These are phyloP conservation scores for Saprolegnia diclina DNA, from an alignment of 352 stramenopile species.

Conservation along the genomic window DNA sequence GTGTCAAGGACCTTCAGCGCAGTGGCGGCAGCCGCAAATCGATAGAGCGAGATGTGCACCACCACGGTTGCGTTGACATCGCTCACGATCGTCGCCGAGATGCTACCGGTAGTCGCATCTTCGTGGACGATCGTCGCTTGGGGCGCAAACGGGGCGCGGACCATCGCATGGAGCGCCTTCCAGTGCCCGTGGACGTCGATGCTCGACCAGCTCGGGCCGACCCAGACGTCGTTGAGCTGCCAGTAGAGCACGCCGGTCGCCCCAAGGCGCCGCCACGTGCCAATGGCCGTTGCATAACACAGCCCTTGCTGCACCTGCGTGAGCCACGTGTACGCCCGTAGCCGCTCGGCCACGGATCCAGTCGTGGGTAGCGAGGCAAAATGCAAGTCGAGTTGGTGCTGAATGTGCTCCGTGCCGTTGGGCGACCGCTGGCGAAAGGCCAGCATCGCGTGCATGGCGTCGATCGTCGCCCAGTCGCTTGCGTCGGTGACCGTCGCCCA, in stretches of 20 bases:
- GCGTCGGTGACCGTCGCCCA: conserved; percentile 43
- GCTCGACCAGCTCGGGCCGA: conserved; percentile 81
- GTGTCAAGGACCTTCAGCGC: no score
- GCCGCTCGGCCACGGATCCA: conserved; percentile 31
- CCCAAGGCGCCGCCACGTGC: conserved; percentile 52
- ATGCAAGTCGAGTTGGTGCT: conserved; percentile 54
- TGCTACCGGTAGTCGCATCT: background rate
- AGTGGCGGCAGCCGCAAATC: no score
- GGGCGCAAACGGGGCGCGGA: conserved; percentile 61
- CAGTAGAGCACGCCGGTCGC: conserved; percentile 84
- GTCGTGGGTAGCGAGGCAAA: conserved; percentile 47
- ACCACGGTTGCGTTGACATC: conserved; percentile 34
- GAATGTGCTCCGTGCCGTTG: conserved; percentile 69
- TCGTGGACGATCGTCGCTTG: background rate
- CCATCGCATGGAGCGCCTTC: conserved; percentile 78
- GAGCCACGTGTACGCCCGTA: conserved; percentile 62
- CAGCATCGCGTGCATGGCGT: conserved; percentile 55
- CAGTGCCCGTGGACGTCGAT: conserved; percentile 73
- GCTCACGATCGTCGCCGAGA: conserved; percentile 32
- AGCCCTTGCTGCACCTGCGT: conserved; percentile 73
- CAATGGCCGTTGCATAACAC: conserved; percentile 74
- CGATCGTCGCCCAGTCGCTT: conserved; percentile 46
- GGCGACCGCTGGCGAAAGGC: conserved; percentile 78
- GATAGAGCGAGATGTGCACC: background rate
- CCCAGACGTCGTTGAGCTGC: conserved; percentile 86